Conservation (phyloP, 352 stramenopile genomes). For the Globisporangium radiosum region DNA sequence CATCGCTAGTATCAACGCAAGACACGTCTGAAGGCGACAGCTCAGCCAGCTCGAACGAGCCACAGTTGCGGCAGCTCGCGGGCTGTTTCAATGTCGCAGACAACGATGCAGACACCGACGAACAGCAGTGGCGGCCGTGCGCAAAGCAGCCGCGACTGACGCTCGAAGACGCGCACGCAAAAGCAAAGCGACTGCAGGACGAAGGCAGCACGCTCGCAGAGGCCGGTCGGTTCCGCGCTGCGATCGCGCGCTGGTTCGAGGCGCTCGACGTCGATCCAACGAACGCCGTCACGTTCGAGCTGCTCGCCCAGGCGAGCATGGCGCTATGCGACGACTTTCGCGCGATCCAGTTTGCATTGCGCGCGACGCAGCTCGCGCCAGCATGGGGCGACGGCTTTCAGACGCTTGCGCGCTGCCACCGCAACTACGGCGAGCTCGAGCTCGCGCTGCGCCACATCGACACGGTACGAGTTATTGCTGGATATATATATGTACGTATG, state of each 20-base stretch:
- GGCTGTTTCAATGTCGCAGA: constrained; percentile 10
- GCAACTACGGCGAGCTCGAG: constrained; percentile 78
- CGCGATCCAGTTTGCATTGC: constrained; percentile 58
- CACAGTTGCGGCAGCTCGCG: constrained; percentile 1
- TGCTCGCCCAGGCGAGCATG: constrained; percentile 70
- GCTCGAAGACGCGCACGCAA: constrained; percentile 51
- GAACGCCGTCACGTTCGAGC: constrained; percentile 51
- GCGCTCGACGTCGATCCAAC: constrained; percentile 34
- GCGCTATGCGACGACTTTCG: constrained; percentile 66
- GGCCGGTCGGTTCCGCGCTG: constrained; percentile 45
- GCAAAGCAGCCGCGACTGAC: constrained; percentile 15
- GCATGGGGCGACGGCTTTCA: constrained; percentile 63
- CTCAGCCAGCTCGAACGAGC: not conserved
- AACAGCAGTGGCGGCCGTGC: not conserved
- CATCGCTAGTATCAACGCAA: not conserved
- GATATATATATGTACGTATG: not conserved
- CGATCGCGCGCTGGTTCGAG: constrained; percentile 65
- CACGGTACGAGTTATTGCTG: constrained; percentile 20
- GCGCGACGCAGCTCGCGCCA: constrained; percentile 44
- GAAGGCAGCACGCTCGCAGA: constrained; percentile 78
- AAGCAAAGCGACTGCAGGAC: constrained; percentile 57
- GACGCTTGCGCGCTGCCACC: constrained; percentile 57
- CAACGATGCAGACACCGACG: constrained; percentile 3
- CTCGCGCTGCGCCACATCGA: constrained; percentile 44
- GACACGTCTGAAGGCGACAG: not conserved